These are phyloP conservation scores for Beauveria australis DNA, from an alignment of 2,329 filamentous ascomycete species.

Conservation along the genomic window DNA sequence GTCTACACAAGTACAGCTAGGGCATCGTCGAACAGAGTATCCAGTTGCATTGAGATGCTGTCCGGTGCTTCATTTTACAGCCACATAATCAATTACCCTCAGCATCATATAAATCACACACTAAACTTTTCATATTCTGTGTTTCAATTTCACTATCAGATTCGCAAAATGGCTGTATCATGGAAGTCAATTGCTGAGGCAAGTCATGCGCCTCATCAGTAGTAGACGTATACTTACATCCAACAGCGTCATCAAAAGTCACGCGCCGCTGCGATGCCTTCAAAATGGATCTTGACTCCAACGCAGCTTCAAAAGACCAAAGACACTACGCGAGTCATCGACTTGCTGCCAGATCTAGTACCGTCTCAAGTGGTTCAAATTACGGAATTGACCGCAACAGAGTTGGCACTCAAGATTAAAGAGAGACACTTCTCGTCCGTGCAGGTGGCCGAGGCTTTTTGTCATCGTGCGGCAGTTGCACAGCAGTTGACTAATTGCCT, in stretches of 20 bases:
- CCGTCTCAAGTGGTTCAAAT: neutral
- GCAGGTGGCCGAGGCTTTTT: neutral
- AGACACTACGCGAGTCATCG: neutral
- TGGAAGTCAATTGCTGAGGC: neutral
- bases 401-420: neutral
- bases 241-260: neutral
- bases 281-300: neutral
- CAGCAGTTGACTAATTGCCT: constrained; percentile 5
- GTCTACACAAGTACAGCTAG: neutral
- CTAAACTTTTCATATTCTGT: neutral
- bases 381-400: neutral
- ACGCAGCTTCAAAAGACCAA: neutral
- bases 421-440: neutral
- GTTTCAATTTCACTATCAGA: neutral
- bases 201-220: neutral
- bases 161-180: neutral
- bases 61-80: neutral
- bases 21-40: neutral
- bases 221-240: constrained; percentile 13
- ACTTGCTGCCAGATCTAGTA: neutral
- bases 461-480: neutral
- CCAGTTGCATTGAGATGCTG: neutral
- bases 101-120: neutral
- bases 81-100: neutral
- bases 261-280: neutral